phyloP scores from a whole-genome alignment of 768 basidiomycete genomes.

The Pleurotus tuber-regium region DNA sequence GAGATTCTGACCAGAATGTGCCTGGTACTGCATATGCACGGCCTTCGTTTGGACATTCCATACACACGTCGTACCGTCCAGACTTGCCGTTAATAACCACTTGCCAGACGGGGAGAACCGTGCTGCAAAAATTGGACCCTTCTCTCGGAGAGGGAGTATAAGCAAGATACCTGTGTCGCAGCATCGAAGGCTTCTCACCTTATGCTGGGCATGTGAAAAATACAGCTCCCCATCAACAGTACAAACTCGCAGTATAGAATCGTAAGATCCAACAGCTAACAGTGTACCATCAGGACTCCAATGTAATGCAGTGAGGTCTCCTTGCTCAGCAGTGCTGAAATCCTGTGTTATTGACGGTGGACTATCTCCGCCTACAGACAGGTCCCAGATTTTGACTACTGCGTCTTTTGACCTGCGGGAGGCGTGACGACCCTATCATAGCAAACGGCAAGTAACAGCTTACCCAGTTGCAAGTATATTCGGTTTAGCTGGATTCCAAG shows the following conservation, averaged over 20 bases:
- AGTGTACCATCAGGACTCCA: conserved; percentile 76
- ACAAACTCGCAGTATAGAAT: conserved; percentile 67
- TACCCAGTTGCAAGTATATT: conserved; percentile 74
- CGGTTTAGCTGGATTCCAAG: conserved; percentile 67
- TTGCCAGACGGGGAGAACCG: conserved; percentile 73
- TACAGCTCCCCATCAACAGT: conserved; percentile 60
- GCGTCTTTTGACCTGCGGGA: conserved; percentile 69
- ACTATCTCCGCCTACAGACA: conserved; percentile 29
- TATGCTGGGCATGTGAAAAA: conserved; percentile 60
- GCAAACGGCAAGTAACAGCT: conserved; percentile 8
- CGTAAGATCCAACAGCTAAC: conserved; percentile 77
- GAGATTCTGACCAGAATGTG: conserved; percentile 55
- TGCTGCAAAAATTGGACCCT: conserved; percentile 81
- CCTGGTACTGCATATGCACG: conserved; percentile 60
- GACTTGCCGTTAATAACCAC: conserved; percentile 73
- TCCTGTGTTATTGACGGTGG: conserved; percentile 29
- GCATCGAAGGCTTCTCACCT: conserved; percentile 41
- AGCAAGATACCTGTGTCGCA: background rate
- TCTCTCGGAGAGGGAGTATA: conserved; percentile 28
- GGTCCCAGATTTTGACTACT: conserved; percentile 69
- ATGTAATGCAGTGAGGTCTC: conserved; percentile 73
- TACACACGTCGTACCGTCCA: conserved; percentile 74
- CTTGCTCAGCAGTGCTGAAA: conserved; percentile 41
- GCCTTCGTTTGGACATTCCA: conserved; percentile 71
- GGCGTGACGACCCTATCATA: conserved; percentile 11